A percentile compares a stretch with the other conserved stretches of the same genome.
Conservation (phyloP, 306 rosid genomes). For the Lagenaria siceraria region DNA sequence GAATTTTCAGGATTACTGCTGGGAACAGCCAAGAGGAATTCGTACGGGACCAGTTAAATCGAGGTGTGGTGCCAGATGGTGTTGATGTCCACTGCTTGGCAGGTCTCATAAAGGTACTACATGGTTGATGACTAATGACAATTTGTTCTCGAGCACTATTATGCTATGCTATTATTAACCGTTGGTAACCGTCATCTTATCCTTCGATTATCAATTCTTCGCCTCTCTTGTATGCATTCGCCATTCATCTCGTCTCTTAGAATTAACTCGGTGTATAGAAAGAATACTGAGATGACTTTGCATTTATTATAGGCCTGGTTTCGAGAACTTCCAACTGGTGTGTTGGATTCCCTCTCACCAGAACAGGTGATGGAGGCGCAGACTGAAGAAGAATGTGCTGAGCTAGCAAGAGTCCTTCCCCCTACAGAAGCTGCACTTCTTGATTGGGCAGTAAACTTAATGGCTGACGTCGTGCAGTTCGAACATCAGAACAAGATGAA, state of each 20-base stretch:
- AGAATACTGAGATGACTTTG: neutral
- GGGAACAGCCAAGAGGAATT: conserved; percentile 91
- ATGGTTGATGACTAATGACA: conserved; percentile 6
- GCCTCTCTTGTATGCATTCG: neutral
- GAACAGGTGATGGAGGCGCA: conserved; percentile 97
- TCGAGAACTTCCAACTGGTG: conserved; percentile 82
- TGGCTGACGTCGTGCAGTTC: conserved; percentile 91
- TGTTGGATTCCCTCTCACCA: conserved; percentile 82
- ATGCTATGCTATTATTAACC: neutral
- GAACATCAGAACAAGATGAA: conserved; percentile 95
- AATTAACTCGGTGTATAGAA: neutral
- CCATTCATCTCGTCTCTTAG: neutral
- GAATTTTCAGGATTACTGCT: conserved; percentile 87
- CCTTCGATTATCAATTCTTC: neutral
- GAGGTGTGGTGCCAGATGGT: conserved; percentile 69
- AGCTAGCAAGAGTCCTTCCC: conserved; percentile 73
- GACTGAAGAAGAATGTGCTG: conserved; percentile 80
- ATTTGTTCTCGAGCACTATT: neutral
- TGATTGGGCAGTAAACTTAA: conserved; percentile 90
- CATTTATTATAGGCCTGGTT: conserved; percentile 74
- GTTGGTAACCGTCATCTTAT: neutral
- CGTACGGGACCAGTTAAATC: conserved; percentile 76
- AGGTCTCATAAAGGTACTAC: conserved; percentile 79
- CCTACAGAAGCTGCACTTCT: conserved; percentile 78
- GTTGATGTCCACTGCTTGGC: conserved; percentile 89